Percentiles rank a stretch among this genome's conserved stretches.
These are phyloP conservation scores for Berkeleyomyces rouxiae DNA, from an alignment of 2,329 filamentous ascomycete species.

Conservation along the genomic window DNA sequence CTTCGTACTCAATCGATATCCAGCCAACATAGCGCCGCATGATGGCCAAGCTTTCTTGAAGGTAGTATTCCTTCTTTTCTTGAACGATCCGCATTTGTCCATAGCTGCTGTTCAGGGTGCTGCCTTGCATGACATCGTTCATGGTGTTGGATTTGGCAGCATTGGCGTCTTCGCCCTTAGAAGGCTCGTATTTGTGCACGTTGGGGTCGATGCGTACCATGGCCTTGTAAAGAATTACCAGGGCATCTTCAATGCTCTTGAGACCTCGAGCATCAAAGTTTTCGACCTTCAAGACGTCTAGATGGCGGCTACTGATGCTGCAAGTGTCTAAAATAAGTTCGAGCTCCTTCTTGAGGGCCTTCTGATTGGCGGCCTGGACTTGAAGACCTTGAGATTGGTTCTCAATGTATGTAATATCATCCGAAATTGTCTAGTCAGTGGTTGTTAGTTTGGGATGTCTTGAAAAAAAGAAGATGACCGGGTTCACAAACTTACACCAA, in stretches of 20 bases:
- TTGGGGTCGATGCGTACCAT: slow-evolving; percentile 86
- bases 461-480: not conserved
- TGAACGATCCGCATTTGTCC: slow-evolving; percentile 86
- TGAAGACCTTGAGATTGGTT: slow-evolving; percentile 93
- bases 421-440: slow-evolving; percentile 57
- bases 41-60: slow-evolving; percentile 58
- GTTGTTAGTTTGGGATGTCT: not conserved
- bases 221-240: slow-evolving; percentile 75
- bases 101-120: slow-evolving; percentile 52
- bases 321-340: slow-evolving; percentile 80
- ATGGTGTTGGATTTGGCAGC: slow-evolving; percentile 8
- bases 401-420: slow-evolving; percentile 94
- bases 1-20: slow-evolving; percentile 65
- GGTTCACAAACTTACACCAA: slow-evolving; percentile 47
- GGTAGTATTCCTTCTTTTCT: slow-evolving; percentile 85
- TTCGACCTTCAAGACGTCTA: slow-evolving; percentile 56
- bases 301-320: slow-evolving; percentile 52
- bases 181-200: slow-evolving; percentile 37
- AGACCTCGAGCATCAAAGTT: slow-evolving; percentile 61
- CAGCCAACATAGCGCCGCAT: slow-evolving; percentile 65
- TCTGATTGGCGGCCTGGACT: slow-evolving; percentile 93
- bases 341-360: slow-evolving; percentile 77
- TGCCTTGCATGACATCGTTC: slow-evolving; percentile 24
- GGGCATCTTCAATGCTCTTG: slow-evolving; percentile 57
- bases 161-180: slow-evolving; percentile 28